phyloP scores from a whole-genome alignment of 257 asterid genomes.

The Penstemon davidsonii region DNA sequence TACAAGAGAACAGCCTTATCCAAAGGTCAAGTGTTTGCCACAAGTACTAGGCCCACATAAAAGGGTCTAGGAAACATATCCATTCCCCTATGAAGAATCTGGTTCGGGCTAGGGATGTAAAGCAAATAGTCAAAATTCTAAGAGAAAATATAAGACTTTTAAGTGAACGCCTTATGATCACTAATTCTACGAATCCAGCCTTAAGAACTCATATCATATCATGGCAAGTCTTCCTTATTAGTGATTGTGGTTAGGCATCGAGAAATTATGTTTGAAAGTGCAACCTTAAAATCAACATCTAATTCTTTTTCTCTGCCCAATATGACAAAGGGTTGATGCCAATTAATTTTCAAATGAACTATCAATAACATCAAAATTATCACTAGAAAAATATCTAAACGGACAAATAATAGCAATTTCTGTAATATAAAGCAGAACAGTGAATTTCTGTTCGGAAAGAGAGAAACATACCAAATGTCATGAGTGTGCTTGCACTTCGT shows the following conservation, averaged over 20 bases:
- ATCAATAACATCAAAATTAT: neutral
- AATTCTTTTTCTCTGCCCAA: neutral
- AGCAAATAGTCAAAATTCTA: slow-evolving; percentile 10
- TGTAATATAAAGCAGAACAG: neutral
- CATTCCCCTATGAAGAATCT: neutral
- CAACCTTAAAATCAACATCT: neutral
- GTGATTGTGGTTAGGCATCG: neutral
- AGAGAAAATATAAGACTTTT: neutral
- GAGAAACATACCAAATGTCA: slow-evolving; percentile 71
- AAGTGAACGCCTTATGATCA: too few relatives aligned
- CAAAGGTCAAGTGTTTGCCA: neutral
- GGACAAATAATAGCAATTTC: neutral
- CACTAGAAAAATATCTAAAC: neutral
- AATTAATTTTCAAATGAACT: neutral
- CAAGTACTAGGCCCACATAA: neutral
- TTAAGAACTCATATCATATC: neutral
- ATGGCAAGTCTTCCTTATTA: neutral
- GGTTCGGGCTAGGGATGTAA: neutral
- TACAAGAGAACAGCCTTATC: neutral
- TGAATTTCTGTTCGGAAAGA: neutral
- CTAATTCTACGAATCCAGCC: slow-evolving; percentile 7
- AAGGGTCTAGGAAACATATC: neutral
- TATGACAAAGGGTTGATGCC: slow-evolving; percentile 8
- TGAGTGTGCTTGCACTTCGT: slow-evolving; percentile 77
- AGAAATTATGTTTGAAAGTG: neutral